A percentile compares a stretch with the other conserved stretches of the same genome.
These are phyloP conservation scores for Salvia splendens DNA, from an alignment of 257 asterid genomes.

Conservation along the genomic window DNA sequence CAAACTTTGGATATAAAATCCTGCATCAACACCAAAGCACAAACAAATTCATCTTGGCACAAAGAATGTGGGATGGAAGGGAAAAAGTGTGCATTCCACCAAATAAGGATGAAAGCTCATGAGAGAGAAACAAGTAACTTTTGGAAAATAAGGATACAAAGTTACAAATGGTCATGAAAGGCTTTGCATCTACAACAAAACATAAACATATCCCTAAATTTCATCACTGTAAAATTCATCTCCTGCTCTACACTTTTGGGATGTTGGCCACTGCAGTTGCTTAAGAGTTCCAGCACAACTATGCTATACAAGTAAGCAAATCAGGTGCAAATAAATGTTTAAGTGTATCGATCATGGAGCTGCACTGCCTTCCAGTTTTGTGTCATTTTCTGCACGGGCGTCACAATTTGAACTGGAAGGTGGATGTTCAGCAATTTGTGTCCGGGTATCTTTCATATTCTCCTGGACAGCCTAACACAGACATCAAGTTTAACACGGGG, in stretches of 20 bases:
- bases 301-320: conserved; percentile 27
- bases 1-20: too few species aligned
- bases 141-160: neutral
- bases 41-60: neutral
- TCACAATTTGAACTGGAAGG: conserved; percentile 32
- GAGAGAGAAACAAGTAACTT: neutral
- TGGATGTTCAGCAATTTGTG: conserved; percentile 38
- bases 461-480: conserved; percentile 78
- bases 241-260: conserved; percentile 8
- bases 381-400: conserved; percentile 29
- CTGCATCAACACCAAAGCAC: neutral
- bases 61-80: neutral
- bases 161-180: conserved; percentile 13
- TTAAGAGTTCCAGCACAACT: conserved; percentile 2
- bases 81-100: neutral
- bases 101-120: neutral
- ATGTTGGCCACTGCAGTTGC: conserved; percentile 27
- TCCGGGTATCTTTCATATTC: conserved; percentile 54
- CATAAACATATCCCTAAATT: conserved; percentile 21
- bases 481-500: conserved; percentile 14
- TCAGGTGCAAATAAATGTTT: conserved; percentile 15
- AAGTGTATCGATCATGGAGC: conserved; percentile 27
- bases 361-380: conserved; percentile 27
- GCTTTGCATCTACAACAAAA: conserved; percentile 20
- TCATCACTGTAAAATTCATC: conserved; percentile 11